phyloP scores from a whole-genome alignment of 805 yeast genomes.

The Lipomyces orientalis region DNA sequence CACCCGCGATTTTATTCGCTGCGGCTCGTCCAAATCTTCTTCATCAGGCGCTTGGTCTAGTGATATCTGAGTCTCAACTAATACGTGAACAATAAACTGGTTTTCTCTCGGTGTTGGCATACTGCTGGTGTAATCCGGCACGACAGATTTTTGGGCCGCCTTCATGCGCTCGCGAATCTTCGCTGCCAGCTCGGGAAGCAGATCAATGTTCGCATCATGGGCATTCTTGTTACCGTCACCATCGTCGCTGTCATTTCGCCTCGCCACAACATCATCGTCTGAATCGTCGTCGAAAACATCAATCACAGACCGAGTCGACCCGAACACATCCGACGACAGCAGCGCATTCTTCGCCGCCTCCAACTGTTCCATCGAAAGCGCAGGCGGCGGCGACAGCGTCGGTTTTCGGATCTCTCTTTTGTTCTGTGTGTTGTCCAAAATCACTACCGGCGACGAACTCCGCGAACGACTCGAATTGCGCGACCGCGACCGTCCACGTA shows the following conservation, averaged over 20 bases:
- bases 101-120: background rate
- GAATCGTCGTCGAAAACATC: conserved; percentile 1
- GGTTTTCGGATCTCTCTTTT: background rate
- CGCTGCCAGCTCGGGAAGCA: conserved; percentile 35
- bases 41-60: background rate
- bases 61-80: conserved; percentile 8
- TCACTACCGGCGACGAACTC: conserved; percentile 1
- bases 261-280: background rate
- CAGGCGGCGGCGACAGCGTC: conserved; percentile 31
- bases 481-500: too few species aligned
- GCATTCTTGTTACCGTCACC: background rate
- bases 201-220: conserved; percentile 2
- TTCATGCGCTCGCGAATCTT: conserved; percentile 1
- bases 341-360: conserved; percentile 8
- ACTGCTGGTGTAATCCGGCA: background rate
- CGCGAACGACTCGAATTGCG: background rate
- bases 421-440: background rate
- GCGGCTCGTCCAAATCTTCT: background rate
- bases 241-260: conserved; percentile 13
- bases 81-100: conserved; percentile 11
- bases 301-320: background rate
- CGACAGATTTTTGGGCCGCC: background rate
- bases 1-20: background rate
- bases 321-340: background rate
- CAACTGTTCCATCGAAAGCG: conserved; percentile 19